A percentile compares a stretch with the other conserved stretches of the same genome.
phyloP scores from a whole-genome alignment of 768 basidiomycete genomes.

The Leccinum incarnatum region DNA sequence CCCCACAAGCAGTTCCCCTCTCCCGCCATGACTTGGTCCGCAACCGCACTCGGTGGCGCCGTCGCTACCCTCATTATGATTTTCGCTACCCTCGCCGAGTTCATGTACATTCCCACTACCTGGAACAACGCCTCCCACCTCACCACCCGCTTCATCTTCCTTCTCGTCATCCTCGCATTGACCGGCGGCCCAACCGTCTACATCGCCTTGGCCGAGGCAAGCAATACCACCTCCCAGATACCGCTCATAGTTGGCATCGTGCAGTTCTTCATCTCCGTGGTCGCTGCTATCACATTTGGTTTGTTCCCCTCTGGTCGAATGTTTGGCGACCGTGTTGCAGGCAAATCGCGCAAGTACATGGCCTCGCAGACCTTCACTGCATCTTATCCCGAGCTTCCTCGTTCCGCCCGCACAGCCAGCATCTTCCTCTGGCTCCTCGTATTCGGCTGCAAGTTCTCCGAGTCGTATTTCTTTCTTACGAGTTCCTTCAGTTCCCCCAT shows the following conservation, averaged over 20 bases:
- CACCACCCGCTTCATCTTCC: constrained; percentile 88
- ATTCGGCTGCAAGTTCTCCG: constrained; percentile 94
- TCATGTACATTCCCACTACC: constrained; percentile 94
- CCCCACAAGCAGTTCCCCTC: constrained; percentile 63
- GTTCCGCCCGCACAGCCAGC: constrained; percentile 75
- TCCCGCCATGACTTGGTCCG: constrained; percentile 92
- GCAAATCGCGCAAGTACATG: constrained; percentile 97
- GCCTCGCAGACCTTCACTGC: constrained; percentile 99
- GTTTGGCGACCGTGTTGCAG: constrained; percentile 98
- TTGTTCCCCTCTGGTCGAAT: constrained; percentile 94
- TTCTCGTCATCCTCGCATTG: constrained; percentile 87
- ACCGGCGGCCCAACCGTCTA: constrained; percentile 94
- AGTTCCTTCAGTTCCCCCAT: constrained; percentile 96
- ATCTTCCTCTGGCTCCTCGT: constrained; percentile 87
- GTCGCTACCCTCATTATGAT: constrained; percentile 95
- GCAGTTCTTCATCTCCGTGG: constrained; percentile 89
- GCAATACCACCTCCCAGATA: constrained; percentile 51
- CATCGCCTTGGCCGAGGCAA: constrained; percentile 77
- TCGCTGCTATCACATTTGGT: constrained; percentile 79
- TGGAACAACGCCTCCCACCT: constrained; percentile 99
- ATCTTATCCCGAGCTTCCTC: constrained; percentile 80
- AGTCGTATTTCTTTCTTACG: constrained; percentile 98
- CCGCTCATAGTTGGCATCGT: constrained; percentile 91
- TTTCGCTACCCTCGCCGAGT: constrained; percentile 88
- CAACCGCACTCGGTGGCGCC: constrained; percentile 92